Base-by-base conservation (phyloP, 805 yeast species). In the Trichomonascus vanleenenianus region DNA sequence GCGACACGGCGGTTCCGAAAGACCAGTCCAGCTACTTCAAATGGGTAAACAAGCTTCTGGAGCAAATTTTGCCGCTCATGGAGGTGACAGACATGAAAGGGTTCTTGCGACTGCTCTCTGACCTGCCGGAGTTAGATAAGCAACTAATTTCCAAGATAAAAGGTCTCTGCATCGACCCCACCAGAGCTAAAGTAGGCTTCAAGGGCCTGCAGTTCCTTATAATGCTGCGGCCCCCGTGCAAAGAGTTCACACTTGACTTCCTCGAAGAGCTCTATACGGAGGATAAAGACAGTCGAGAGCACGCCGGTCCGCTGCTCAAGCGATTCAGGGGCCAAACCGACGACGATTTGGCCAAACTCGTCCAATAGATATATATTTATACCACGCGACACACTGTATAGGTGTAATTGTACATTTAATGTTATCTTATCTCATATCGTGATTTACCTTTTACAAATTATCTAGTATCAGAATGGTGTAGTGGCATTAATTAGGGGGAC, bases 191-290 rank as follows among this genome's bases (percentile, higher is more conserved):
- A 43, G 66, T 91, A 19, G 98, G 97, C 0, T 79, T 85, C 55
- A 81, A 86, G 55, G 79, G 95, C 1, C 66, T 94, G 46, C 85
- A 85, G 48, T 67, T 83, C 57, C 65, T 93, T 50, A 77, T 89
- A 45, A 84, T 87, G 91, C 85, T 85, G 62, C 75, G 95, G 56
- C 96, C 96, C 0, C 97, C 97, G 0, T 86, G 78, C 25, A 76
- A 81, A 49, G 69, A 61, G 32, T 56, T 22, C 48, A 71, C 70
- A 43, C 46, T 67, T 10, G 69, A 68, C 41, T 49, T 67, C 12
- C 50, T 63, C 7, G 58, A 60, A 42, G 57, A 58, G 14, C 47
- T 67, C n/a, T 57, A 58, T 15, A 42, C 42, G 11, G 48, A 51
- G 22, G 56, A 52, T 43, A 56, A 55, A 10, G 47, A 43, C 18